These are phyloP conservation scores for Camelina neglecta DNA, from an alignment of 345 rosid species.

Conservation along the genomic window DNA sequence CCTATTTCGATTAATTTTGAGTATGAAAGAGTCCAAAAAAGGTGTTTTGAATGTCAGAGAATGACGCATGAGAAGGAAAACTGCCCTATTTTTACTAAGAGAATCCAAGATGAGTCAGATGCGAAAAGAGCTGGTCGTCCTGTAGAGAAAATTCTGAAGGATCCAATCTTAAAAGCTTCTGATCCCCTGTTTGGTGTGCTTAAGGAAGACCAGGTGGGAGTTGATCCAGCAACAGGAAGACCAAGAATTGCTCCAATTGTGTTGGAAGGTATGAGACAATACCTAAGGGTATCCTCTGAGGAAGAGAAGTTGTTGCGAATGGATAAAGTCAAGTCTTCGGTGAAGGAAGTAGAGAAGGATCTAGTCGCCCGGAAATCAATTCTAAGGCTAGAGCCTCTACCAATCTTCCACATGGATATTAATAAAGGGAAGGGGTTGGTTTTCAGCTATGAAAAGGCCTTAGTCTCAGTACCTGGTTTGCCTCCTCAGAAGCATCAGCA, in stretches of 20 bases:
- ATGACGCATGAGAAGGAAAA: not conserved
- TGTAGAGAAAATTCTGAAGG: too few species aligned
- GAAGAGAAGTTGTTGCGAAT: not conserved
- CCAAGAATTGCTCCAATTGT: not conserved
- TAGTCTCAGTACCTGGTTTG: too few species aligned
- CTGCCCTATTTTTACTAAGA: not conserved
- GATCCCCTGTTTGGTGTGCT: not conserved
- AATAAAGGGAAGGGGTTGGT: not conserved
- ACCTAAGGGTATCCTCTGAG: fast-evolving
- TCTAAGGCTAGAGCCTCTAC: not conserved
- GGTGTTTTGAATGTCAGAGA: not conserved
- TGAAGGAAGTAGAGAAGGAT: not conserved
- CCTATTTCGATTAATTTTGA: not conserved
- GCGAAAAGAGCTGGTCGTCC: not conserved
- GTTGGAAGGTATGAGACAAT: not conserved
- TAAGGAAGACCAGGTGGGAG: not conserved
- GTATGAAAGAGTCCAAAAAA: not conserved
- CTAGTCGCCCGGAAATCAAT: not conserved
- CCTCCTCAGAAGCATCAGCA: too few species aligned
- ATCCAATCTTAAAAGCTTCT: not conserved
- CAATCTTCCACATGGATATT: not conserved
- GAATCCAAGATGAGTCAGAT: not conserved
- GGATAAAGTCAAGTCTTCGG: not conserved
- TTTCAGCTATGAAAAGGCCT: not conserved
- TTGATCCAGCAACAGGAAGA: not conserved